Evolutionary conservation across 345 rosid species (phyloP).

Genomic region (Populus alba): DNA sequence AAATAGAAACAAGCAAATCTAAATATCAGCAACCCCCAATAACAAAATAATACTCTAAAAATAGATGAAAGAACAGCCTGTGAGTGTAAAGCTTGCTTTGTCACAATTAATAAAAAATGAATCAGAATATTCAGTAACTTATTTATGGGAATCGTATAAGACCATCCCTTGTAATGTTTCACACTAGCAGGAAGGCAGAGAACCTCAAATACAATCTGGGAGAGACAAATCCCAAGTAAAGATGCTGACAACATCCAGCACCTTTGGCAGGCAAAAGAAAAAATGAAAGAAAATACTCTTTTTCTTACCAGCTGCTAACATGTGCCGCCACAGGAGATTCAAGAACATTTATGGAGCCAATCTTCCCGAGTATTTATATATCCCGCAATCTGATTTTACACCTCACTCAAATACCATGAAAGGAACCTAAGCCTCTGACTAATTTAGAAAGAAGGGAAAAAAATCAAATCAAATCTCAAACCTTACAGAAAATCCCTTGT

Average conservation of each 20-base stretch:
- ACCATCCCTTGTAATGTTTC: slow-evolving; percentile 38
- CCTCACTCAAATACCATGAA: slow-evolving; percentile 55
- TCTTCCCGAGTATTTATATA: slow-evolving; percentile 41
- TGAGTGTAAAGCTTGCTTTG: neutral
- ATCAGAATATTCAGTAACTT: slow-evolving; percentile 34
- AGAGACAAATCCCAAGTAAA: slow-evolving; percentile 33
- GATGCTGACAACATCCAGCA: slow-evolving; percentile 33
- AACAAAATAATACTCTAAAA: too few species aligned
- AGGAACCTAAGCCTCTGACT: slow-evolving; percentile 39
- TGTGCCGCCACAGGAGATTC: slow-evolving; percentile 34
- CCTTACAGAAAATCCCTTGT: slow-evolving; percentile 46
- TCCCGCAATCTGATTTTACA: slow-evolving; percentile 59
- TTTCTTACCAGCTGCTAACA: slow-evolving; percentile 20
- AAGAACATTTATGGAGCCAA: slow-evolving; percentile 38
- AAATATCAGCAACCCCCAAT: too few species aligned
- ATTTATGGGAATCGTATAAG: slow-evolving; percentile 36
- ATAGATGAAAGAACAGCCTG: too few species aligned
- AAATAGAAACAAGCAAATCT: too few species aligned
- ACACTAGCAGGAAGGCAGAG: slow-evolving; percentile 39
- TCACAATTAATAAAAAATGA: slow-evolving; percentile 25
- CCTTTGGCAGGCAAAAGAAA: slow-evolving; percentile 32
- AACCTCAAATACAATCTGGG: slow-evolving; percentile 46
- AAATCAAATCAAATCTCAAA: slow-evolving; percentile 38
- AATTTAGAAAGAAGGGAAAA: neutral
- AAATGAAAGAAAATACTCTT: slow-evolving; percentile 13